Evolutionary conservation across 2,329 filamentous ascomycete species (phyloP), one percentile per base, ranked within the genome.

Genomic region (Neopestalotiopsis sp.): DNA sequence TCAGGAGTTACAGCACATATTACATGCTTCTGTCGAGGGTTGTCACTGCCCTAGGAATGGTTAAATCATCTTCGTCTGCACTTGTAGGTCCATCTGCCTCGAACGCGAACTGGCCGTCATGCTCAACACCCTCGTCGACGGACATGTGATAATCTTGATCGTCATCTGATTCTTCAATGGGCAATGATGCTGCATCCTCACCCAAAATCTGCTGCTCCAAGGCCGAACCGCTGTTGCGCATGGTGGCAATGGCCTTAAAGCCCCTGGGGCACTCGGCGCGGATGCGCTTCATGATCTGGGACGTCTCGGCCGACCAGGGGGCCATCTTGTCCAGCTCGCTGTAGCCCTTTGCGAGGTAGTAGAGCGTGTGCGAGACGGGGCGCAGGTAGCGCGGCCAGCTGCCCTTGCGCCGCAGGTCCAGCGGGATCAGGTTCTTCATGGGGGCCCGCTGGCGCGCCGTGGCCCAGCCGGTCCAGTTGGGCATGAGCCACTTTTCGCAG

Each of bases 401-500:
- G 57, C 80, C 82, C 60, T 79, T 72, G 30, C 81, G 78, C 32
- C 82, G 83, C 61, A 80, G 71, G 64, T 83, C 82, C 34, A 83
- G 73, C 10, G 81, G 78, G 14, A 82, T 70, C 30, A 70, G 62
- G 24, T 75, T 77, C 66, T 72, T 72, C 59, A 75, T 68, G 24
- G 74, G 76, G 64, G 72, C 72, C 45, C 67, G 71, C 1, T 61
- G 66, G 7, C 81, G 81, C 57, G 76, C 76, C 2, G 72, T 68
- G 34, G 75, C 71, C 93, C 94, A 98, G 30, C 94, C 94, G 12
- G 88, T 87, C 88, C 94, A 97, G 42, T 88, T 85, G 1, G 88
- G 86, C 88, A 97, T 97, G 67, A 98, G 90, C 70, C 89, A 88
- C 32, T 85, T 81, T 81, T 98, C 95, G 77, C 93, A 95, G 65